Evolutionary conservation across 345 rosid species (phyloP).

Genomic region (Brassica carinata): DNA sequence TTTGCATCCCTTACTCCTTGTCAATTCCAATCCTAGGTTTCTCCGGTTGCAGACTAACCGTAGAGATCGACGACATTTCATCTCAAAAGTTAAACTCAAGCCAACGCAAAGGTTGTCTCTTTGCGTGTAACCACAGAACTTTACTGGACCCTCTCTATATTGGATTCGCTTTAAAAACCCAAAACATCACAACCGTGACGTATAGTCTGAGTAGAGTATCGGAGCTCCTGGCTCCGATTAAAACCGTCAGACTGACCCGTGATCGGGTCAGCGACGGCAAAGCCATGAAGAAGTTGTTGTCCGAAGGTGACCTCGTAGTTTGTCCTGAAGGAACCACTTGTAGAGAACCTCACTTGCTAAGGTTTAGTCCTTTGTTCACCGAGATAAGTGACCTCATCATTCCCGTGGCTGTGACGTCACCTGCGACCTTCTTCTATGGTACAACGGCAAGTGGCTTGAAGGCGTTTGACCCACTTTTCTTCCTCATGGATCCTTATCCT

Average conservation of each 20-base stretch:
- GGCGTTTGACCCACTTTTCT: conserved; percentile 72
- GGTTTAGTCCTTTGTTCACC: conserved; percentile 76
- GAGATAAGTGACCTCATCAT: conserved; percentile 62
- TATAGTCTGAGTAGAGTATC: conserved; percentile 71
- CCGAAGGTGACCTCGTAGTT: conserved; percentile 63
- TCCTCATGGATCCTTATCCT: conserved; percentile 64
- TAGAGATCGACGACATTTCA: not conserved
- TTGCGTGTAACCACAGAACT: conserved; percentile 76
- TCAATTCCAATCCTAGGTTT: conserved; percentile 45
- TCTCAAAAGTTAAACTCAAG: conserved; percentile 16
- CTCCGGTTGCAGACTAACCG: conserved; percentile 48
- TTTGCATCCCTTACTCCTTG: conserved; percentile 48
- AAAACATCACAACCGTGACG: conserved; percentile 68
- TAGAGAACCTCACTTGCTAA: conserved; percentile 68
- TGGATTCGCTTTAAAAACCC: conserved; percentile 44
- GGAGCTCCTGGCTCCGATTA: conserved; percentile 68
- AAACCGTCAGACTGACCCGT: conserved; percentile 61
- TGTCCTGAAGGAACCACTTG: conserved; percentile 94
- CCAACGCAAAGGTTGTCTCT: conserved; percentile 45
- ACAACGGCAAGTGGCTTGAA: conserved; percentile 78
- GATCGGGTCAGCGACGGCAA: conserved; percentile 52
- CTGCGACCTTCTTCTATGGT: conserved; percentile 63
- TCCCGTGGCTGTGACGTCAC: conserved; percentile 57
- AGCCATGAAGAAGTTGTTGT: conserved; percentile 51
- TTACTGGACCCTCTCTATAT: conserved; percentile 72